Percentiles rank a stretch among this genome's conserved stretches.
Conservation (phyloP, 2,329 filamentous ascomycete genomes). For the Phoma sp. region DNA sequence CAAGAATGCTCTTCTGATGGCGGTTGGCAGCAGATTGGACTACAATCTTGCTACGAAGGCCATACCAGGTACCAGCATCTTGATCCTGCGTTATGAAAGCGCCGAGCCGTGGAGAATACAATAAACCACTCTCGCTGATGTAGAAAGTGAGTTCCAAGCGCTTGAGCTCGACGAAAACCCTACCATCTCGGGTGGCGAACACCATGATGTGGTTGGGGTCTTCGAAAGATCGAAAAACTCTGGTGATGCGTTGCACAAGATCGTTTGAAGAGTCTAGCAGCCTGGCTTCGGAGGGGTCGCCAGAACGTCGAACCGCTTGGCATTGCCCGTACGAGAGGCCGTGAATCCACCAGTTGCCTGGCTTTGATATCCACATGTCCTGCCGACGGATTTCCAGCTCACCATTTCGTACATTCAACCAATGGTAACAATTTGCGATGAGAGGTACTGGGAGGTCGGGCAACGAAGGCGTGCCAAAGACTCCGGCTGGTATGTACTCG, state of each 20-base stretch:
- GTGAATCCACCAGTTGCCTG: slow-evolving; percentile 50
- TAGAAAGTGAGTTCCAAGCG: slow-evolving; percentile 61
- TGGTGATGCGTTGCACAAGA: slow-evolving; percentile 49
- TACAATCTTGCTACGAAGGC: slow-evolving; percentile 65
- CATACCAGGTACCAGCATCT: slow-evolving; percentile 66
- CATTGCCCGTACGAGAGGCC: slow-evolving; percentile 29
- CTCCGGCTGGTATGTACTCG: slow-evolving; percentile 43
- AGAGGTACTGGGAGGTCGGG: slow-evolving; percentile 62
- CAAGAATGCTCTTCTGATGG: slow-evolving; percentile 54
- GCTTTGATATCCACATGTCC: slow-evolving; percentile 49
- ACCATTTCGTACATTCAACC: slow-evolving; percentile 59
- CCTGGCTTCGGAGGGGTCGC: not conserved
- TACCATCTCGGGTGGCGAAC: slow-evolving; percentile 49
- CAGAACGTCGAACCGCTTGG: slow-evolving; percentile 5
- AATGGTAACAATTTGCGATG: slow-evolving; percentile 63
- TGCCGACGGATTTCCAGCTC: slow-evolving; percentile 60
- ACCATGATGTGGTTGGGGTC: slow-evolving; percentile 52
- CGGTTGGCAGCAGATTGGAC: slow-evolving; percentile 51
- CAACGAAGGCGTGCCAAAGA: slow-evolving; percentile 28
- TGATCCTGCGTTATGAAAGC: slow-evolving; percentile 64
- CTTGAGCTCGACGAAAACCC: slow-evolving; percentile 58
- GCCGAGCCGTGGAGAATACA: slow-evolving; percentile 59
- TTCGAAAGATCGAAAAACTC: slow-evolving; percentile 61
- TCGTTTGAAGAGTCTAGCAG: slow-evolving; percentile 36
- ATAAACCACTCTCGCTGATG: slow-evolving; percentile 53